A percentile compares a stretch with the other conserved stretches of the same genome.
Evolutionary conservation across 2,329 filamentous ascomycete species (phyloP).

Genomic region (Penicillium sp.): DNA sequence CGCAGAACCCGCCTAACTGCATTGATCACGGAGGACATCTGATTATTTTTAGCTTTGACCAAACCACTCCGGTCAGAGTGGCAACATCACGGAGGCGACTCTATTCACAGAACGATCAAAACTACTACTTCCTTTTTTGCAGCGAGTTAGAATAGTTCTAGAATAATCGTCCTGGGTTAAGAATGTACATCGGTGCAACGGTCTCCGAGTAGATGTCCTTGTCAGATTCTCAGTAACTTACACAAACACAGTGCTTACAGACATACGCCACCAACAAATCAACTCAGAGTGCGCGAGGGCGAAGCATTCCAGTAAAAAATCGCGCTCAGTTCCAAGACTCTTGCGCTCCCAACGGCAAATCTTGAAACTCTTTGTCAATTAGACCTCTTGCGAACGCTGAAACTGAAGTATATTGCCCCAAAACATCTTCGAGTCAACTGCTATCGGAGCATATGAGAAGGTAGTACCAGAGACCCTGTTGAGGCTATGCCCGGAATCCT

Average conservation of each 20-base stretch:
- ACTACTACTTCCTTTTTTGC: not conserved
- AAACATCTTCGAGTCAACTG: not conserved
- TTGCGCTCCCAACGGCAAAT: not conserved
- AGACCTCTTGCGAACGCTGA: not conserved
- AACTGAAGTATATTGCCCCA: not conserved
- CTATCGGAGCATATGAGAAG: conserved; percentile 17
- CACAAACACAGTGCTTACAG: conserved; percentile 27
- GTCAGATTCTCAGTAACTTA: conserved; percentile 6
- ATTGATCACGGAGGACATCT: not conserved
- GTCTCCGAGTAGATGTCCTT: not conserved
- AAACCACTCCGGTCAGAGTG: not conserved
- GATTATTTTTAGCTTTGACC: not conserved
- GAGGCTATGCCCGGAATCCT: conserved; percentile 3
- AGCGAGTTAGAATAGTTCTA: not conserved
- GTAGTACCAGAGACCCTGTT: conserved; percentile 8
- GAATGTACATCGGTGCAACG: not conserved
- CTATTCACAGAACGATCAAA: not conserved
- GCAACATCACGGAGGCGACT: not conserved
- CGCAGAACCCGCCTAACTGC: not conserved
- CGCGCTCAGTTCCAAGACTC: not conserved
- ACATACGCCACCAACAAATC: conserved; percentile 12
- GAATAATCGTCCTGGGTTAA: not conserved
- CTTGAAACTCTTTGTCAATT: not conserved
- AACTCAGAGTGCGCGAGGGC: not conserved
- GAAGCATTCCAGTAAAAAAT: not conserved